These are phyloP conservation scores for Russula ochroleuca DNA, from an alignment of 768 basidiomycete species.

Conservation along the genomic window DNA sequence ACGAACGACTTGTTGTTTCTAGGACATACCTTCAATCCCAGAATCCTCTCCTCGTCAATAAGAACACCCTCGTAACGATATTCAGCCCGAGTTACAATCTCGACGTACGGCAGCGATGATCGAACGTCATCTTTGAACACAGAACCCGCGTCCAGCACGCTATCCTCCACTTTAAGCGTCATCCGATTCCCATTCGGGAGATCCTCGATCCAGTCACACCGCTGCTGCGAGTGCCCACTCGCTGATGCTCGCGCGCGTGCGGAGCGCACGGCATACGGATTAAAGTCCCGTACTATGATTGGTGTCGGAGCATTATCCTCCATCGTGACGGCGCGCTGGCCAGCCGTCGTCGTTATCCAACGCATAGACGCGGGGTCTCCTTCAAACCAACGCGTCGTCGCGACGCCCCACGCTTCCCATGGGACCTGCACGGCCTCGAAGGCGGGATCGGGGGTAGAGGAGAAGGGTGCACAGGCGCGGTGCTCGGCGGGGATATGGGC, in stretches of 20 bases:
- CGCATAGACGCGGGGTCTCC: slow-evolving; percentile 28
- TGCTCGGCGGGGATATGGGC: slow-evolving; percentile 5
- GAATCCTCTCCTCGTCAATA: slow-evolving; percentile 33
- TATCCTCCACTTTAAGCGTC: slow-evolving; percentile 11
- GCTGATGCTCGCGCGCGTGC: slow-evolving; percentile 7
- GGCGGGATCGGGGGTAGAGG: not conserved
- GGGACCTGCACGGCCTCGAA: slow-evolving; percentile 1
- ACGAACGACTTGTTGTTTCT: not conserved
- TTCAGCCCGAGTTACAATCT: slow-evolving; percentile 20
- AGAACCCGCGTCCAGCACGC: slow-evolving; percentile 1
- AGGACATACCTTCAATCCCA: slow-evolving; percentile 30
- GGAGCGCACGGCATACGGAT: slow-evolving; percentile 22
- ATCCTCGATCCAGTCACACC: slow-evolving; percentile 4
- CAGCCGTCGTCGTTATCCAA: slow-evolving; percentile 36
- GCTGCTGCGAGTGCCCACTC: not conserved
- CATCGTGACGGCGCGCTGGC: slow-evolving; percentile 31
- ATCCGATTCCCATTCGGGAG: slow-evolving; percentile 13
- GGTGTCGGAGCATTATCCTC: slow-evolving; percentile 9
- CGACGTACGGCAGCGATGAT: slow-evolving; percentile 31
- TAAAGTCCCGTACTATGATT: slow-evolving; percentile 31
- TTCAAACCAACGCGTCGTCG: slow-evolving; percentile 30
- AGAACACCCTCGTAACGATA: slow-evolving; percentile 31
- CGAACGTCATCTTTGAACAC: slow-evolving; percentile 28
- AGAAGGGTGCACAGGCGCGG: slow-evolving; percentile 9
- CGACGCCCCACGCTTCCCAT: slow-evolving; percentile 32